Conservation (phyloP, 192 early-diverging fungal genomes). For the Backusella liffmaniae region DNA sequence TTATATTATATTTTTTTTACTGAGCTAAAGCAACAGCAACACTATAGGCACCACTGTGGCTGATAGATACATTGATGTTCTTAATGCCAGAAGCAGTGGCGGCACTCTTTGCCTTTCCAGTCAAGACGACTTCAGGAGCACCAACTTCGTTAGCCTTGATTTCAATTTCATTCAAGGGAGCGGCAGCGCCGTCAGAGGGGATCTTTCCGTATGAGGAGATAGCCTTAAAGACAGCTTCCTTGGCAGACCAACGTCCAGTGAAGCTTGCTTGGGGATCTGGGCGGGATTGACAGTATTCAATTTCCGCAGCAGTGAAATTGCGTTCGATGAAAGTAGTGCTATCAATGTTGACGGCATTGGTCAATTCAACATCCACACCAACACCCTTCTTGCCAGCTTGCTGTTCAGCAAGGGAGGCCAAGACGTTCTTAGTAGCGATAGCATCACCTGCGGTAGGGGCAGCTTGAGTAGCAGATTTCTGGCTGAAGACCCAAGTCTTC, state of each 20-base stretch:
- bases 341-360: conserved; percentile 75
- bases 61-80: conserved; percentile 87
- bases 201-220: conserved; percentile 70
- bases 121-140: conserved; percentile 78
- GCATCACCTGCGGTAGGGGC: conserved; percentile 41
- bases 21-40: conserved; percentile 82
- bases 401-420: conserved; percentile 46
- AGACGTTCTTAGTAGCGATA: conserved; percentile 53
- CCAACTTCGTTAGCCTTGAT: conserved; percentile 65
- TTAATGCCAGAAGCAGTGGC: conserved; percentile 69
- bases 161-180: conserved; percentile 90
- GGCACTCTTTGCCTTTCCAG: conserved; percentile 78
- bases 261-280: conserved; percentile 81
- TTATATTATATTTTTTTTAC: conserved; percentile 25
- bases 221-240: conserved; percentile 96
- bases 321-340: conserved; percentile 87
- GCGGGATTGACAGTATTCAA: conserved; percentile 69
- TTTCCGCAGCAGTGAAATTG: conserved; percentile 86
- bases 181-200: conserved; percentile 77
- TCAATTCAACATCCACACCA: conserved; percentile 89
- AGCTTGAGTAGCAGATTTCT: conserved; percentile 40
- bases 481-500: conserved; percentile 68
- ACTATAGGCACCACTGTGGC: conserved; percentile 87
- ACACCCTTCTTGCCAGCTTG: conserved; percentile 54
- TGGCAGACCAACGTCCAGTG: conserved; percentile 94